phyloP scores from a whole-genome alignment of 1,139 yeast species.

The Taphrina betulina region DNA sequence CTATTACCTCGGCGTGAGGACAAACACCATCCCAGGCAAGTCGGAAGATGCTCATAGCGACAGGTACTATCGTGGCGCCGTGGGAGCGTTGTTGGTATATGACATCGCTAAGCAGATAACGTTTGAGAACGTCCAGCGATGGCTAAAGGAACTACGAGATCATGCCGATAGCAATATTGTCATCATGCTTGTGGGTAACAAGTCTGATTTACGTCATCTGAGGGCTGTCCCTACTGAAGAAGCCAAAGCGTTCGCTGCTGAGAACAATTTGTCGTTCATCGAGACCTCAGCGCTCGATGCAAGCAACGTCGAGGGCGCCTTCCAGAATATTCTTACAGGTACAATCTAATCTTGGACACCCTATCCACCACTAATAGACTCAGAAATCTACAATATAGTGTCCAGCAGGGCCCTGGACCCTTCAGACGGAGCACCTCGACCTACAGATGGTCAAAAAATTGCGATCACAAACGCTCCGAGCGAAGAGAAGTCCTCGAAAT shows the following conservation, averaged over 20 bases:
- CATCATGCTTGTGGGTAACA: conserved; percentile 93
- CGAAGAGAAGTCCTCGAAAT: conserved; percentile 49
- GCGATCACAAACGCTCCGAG: conserved; percentile 91
- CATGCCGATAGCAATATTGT: conserved; percentile 97
- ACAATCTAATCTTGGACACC: background rate
- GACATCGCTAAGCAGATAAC: conserved; percentile 92
- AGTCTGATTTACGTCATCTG: conserved; percentile 90
- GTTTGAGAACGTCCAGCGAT: conserved; percentile 88
- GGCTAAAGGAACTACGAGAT: conserved; percentile 93
- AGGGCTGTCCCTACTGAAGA: conserved; percentile 98
- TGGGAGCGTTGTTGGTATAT: conserved; percentile 92
- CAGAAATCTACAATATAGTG: conserved; percentile 90
- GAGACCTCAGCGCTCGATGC: conserved; percentile 97
- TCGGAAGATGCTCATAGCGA: background rate
- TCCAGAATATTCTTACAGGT: conserved; percentile 64
- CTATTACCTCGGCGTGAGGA: conserved; percentile 73
- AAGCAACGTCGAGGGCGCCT: conserved; percentile 91
- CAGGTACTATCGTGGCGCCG: conserved; percentile 89
- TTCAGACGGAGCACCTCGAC: conserved; percentile 54
- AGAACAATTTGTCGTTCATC: conserved; percentile 85
- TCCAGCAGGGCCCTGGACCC: conserved; percentile 83
- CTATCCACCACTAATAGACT: conserved; percentile 47
- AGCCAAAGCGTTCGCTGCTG: conserved; percentile 91
- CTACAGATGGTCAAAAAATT: conserved; percentile 81
- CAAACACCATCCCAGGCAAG: background rate